Base-by-base conservation (phyloP, 192 early-diverging fungal species). In the Entomortierella chlamydospora region DNA sequence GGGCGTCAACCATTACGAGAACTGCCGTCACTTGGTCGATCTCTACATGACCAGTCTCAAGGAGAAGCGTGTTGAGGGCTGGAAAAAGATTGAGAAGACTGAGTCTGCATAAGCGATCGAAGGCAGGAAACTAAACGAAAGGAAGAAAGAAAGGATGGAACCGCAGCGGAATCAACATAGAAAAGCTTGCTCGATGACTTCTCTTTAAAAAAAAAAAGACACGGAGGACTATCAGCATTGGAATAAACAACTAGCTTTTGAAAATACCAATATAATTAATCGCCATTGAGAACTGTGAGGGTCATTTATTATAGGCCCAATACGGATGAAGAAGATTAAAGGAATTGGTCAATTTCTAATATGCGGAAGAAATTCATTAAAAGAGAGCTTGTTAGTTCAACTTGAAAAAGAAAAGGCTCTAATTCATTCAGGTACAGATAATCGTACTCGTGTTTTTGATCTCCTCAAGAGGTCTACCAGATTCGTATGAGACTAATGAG, bases 1-100 rank as follows among this genome's bases (percentile, higher is more conserved):
- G 84, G 93, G 95, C 60, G 95, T 95, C 64, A 99, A 99, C 86
- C 93, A 96, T 82, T 89, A 93, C 83, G 87, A 97, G 72, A 97
- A 94, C 87, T 99, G 97, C 87, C 88, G 93, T 37, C 86, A 89
- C 23, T 85, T 99, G 20, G 89, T 89, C 10, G 87, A 93, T 62
- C 87, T 93, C 68, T 98, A 98, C 82, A 81, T 98, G 61, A 87
- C 87, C 54, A 73, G 78, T 33, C 67, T 90, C 68, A 87, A 83
- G 80, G 83, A 87, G 63, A 81, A 87, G 73, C 70, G 77, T 42
- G 83, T 87, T 65, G 84, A 83, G 57, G 87, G 87, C 54, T 87
- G 72, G 81, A 81, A 84, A 65, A 84, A 87, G 76, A n/a, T 67
- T 49, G 72, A 61, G 12, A 73, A 58, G 37, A 2, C 59, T 29